phyloP scores from a whole-genome alignment of 805 yeast genomes.

The Schwanniomyces occidentalis region DNA sequence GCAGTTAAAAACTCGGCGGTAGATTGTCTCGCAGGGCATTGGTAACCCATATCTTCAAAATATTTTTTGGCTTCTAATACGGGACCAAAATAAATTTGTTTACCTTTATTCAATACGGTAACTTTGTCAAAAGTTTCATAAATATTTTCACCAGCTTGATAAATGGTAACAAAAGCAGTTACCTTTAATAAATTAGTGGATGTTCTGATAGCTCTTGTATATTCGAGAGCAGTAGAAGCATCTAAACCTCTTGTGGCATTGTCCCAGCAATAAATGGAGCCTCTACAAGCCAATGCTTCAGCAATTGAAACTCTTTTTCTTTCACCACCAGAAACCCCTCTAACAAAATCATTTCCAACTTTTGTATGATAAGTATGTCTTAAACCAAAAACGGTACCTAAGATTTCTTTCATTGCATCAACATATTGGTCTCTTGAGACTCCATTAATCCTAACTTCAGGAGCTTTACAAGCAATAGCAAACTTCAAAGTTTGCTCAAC shows the following conservation, averaged over 20 bases:
- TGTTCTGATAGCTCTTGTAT: conserved; percentile 27
- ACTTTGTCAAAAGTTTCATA: conserved; percentile 33
- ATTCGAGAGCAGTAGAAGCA: conserved; percentile 34
- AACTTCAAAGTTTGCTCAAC: conserved; percentile 72
- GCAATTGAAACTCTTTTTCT: conserved; percentile 72
- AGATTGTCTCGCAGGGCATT: conserved; percentile 63
- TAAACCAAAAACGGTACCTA: conserved; percentile 32
- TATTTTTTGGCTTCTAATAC: conserved; percentile 52
- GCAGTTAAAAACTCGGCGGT: conserved; percentile 74
- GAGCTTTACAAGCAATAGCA: conserved; percentile 71
- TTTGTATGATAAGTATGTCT: conserved; percentile 30
- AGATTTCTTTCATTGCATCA: conserved; percentile 21
- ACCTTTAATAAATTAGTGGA: conserved; percentile 49
- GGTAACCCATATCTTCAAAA: conserved; percentile 65
- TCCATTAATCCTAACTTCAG: conserved; percentile 50
- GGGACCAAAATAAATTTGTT: conserved; percentile 68
- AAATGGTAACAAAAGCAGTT: conserved; percentile 61
- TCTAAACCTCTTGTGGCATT: conserved; percentile 36
- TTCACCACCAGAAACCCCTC: conserved; percentile 78
- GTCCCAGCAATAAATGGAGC: conserved; percentile 32
- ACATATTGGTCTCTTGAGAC: conserved; percentile 50
- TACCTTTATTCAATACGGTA: conserved; percentile 29
- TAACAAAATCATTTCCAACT: conserved; percentile 38
- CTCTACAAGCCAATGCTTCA: conserved; percentile 57
- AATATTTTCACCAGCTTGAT: conserved; percentile 31